phyloP scores from a whole-genome alignment of 1,284 basidiomycete genomes.

The Cryptococcus deneoformans region DNA sequence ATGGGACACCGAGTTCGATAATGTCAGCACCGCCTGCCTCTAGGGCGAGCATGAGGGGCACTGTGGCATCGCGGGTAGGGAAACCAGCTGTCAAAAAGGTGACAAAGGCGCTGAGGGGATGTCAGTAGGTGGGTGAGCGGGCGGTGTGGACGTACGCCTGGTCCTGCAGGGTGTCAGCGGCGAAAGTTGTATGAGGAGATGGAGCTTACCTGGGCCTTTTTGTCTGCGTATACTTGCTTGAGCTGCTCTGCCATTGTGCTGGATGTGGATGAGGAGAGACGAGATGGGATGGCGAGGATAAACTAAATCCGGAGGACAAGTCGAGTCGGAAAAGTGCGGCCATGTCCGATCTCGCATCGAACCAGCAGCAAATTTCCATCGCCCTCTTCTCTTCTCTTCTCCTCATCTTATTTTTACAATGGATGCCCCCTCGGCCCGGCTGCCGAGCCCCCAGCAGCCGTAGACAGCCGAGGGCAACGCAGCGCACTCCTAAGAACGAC shows the following conservation, averaged over 20 bases:
- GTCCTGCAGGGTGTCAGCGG: conserved; percentile 4
- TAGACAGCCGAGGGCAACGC: background rate
- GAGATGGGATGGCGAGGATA: too few relatives aligned
- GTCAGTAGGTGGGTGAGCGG: background rate
- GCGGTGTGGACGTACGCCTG: conserved; percentile 13
- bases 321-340: background rate
- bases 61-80: conserved; percentile 73
- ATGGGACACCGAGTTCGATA: conserved; percentile 94
- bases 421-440: background rate
- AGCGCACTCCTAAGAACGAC: background rate
- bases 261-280: background rate
- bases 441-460: background rate
- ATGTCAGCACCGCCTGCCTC: conserved; percentile 91
- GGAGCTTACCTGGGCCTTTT: conserved; percentile 63
- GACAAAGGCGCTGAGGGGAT: conserved; percentile 65
- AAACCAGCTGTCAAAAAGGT: conserved; percentile 93
- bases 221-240: conserved; percentile 68
- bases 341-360: background rate
- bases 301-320: background rate
- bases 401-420: background rate
- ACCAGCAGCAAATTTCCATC: background rate
- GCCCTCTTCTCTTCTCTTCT: background rate
- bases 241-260: conserved; percentile 65
- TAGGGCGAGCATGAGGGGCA: conserved; percentile 86
- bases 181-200: background rate